Evolutionary conservation across 192 early-diverging fungal genomes (phyloP).

Genomic region (Chytriomyces sp.): DNA sequence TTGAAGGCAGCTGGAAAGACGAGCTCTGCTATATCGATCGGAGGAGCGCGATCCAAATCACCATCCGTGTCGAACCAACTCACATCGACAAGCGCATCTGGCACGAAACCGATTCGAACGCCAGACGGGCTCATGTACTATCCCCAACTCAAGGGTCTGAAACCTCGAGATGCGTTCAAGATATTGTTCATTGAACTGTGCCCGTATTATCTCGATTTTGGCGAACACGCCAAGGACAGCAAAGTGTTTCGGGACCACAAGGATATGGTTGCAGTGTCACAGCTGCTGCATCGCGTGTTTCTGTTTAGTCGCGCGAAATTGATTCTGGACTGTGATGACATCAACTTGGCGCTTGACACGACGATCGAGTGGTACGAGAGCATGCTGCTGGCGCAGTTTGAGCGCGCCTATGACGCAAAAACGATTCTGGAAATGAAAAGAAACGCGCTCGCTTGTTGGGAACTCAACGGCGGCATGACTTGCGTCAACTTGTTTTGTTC

Average conservation of each 20-base stretch:
- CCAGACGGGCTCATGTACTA: constrained; percentile 51
- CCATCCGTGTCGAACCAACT: constrained; percentile 25
- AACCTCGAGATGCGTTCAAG: constrained; percentile 68
- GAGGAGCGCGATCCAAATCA: constrained; percentile 14
- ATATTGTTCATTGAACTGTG: constrained; percentile 62
- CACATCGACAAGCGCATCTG: constrained; percentile 22
- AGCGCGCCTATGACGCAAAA: constrained; percentile 73
- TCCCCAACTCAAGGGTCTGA: constrained; percentile 52
- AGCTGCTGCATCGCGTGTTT: constrained; percentile 61
- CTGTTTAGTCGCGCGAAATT: constrained; percentile 61
- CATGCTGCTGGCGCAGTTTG: constrained; percentile 74
- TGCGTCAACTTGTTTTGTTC: constrained; percentile 81
- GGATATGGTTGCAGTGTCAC: constrained; percentile 66
- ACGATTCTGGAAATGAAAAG: constrained; percentile 71
- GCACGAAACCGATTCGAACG: constrained; percentile 27
- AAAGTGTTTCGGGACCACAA: constrained; percentile 72
- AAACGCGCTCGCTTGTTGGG: constrained; percentile 67
- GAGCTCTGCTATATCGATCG: constrained; percentile 12
- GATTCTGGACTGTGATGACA: constrained; percentile 65
- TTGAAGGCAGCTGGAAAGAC: constrained; percentile 49
- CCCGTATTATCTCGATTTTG: constrained; percentile 77
- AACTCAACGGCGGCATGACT: constrained; percentile 74
- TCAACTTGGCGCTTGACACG: constrained; percentile 63
- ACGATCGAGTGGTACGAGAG: constrained; percentile 82
- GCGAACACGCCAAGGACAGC: constrained; percentile 66